Evolutionary conservation across 345 rosid species (phyloP), one percentile per base, ranked within the genome.

Genomic region (Durio zibethinus): DNA sequence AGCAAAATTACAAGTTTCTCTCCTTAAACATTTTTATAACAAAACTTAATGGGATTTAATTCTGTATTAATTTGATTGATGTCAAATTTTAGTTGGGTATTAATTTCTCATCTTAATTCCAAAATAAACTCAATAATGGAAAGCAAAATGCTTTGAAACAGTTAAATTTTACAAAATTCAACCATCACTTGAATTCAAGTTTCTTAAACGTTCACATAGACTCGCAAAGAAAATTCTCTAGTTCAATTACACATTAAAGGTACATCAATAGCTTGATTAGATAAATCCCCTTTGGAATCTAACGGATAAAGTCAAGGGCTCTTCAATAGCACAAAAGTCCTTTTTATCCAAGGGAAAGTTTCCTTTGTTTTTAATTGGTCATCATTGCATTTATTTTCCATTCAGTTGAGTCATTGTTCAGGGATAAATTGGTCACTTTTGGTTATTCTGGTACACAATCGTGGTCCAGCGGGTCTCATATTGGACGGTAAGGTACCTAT

Each of bases 291-390:
- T 31, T 29, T 18, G 40, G 40, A 70, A 47, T 25, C n/a, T 29
- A 70, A 67, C 20, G 71, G 33, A 52, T n/a, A 6, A 23, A 47
- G 38, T 47, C 74, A 45, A 66, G 14, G 36, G 38, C 38, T 45
- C 21, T 25, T 69, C 56, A 16, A 69, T 45, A 45, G 56, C 11
- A 43, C 7, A 66, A 11, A 35, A 63, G 35, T 43, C n/a, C 38
- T 45, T 69, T 16, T 69, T 21, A 38, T 69, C 54, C 73, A 69
- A 45, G 11, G 35, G 73, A 47, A 69, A 45, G n/a, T 67, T 45
- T 47, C 56, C 21, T 45, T 14, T 12, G 56, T 67, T 67, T 23
- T 27, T 15, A 66, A 45, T 45, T 45, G 56, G 12, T 45, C 56
- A 16, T 27, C 8, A 45, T 3, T 27, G 14, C 73, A 25, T 45